Percentiles rank a stretch among this genome's conserved stretches.
These are phyloP conservation scores for Russula emetica DNA, from an alignment of 768 basidiomycete genomes.

Conservation along the genomic window DNA sequence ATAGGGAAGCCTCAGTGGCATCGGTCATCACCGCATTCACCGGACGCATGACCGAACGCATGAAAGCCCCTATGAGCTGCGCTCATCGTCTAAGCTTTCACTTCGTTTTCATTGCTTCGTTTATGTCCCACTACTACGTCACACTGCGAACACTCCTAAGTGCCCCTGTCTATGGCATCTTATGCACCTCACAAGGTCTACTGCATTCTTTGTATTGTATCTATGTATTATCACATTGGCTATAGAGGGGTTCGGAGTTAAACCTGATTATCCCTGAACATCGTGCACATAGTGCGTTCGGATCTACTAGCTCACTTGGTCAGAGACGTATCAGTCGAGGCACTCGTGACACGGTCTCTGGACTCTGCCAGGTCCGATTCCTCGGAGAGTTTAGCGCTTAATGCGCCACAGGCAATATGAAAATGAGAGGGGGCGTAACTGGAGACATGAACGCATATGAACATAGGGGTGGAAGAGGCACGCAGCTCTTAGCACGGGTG, in stretches of 20 bases:
- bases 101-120: conserved; percentile 3
- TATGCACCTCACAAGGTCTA: conserved; percentile 8
- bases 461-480: conserved; percentile 17
- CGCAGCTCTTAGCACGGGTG: conserved; percentile 1
- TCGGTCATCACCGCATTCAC: conserved; percentile 23
- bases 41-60: too few species aligned
- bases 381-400: neutral
- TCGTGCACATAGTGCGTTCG: conserved; percentile 5
- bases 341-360: conserved; percentile 21
- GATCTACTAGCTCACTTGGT: conserved; percentile 16
- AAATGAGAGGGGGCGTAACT: neutral
- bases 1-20: conserved; percentile 23
- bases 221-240: conserved; percentile 12
- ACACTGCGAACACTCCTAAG: conserved; percentile 11
- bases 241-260: conserved; percentile 14
- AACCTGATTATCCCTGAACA: conserved; percentile 1
- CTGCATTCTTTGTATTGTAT: conserved; percentile 21
- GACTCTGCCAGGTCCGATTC: conserved; percentile 12
- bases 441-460: conserved; percentile 13
- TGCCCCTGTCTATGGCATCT: conserved; percentile 16
- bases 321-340: conserved; percentile 2
- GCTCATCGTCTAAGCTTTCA: conserved; percentile 9
- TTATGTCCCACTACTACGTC: conserved; percentile 8
- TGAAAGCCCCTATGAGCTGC: conserved; percentile 21
- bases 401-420: conserved; percentile 13